Evolutionary conservation across 371 early-diverging fungal genomes (phyloP).

Genomic region (Rhizopus stolonifer): DNA sequence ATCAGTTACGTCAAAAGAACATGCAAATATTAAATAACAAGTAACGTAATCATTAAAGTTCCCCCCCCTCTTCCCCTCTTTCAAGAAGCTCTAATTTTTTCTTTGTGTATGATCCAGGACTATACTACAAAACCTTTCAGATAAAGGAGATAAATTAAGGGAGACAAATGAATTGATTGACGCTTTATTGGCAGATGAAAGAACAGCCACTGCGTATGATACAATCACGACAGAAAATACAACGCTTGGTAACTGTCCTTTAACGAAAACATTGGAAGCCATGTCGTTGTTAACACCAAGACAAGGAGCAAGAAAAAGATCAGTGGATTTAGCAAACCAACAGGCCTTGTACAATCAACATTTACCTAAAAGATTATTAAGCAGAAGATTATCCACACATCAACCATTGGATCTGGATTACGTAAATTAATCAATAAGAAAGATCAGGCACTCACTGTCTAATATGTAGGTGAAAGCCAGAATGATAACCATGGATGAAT

Average conservation of each 20-base stretch:
- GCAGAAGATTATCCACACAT: neutral
- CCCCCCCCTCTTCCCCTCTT: too few relatives aligned
- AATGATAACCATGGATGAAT: constrained; percentile 1
- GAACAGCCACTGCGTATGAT: constrained; percentile 4
- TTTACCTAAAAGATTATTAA: neutral
- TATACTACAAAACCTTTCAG: constrained; percentile 1
- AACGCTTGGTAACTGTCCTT: constrained; percentile 11
- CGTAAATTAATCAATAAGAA: neutral
- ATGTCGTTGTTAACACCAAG: constrained; percentile 23
- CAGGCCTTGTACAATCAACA: constrained; percentile 1
- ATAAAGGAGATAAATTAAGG: constrained; percentile 9
- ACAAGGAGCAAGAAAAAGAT: constrained; percentile 25
- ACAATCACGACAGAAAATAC: constrained; percentile 13
- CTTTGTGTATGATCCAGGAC: neutral
- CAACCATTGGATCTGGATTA: neutral
- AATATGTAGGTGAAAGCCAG: neutral
- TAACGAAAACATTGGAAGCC: constrained; percentile 18
- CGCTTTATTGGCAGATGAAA: neutral
- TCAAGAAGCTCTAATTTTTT: neutral
- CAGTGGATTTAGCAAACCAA: constrained; percentile 26
- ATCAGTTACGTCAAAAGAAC: constrained; percentile 9
- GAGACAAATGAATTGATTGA: constrained; percentile 12
- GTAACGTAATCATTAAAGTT: neutral
- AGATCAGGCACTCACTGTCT: neutral
- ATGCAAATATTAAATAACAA: constrained; percentile 7